phyloP scores from a whole-genome alignment of 73 alveolate species.

The Vitrella brassicaformis region DNA sequence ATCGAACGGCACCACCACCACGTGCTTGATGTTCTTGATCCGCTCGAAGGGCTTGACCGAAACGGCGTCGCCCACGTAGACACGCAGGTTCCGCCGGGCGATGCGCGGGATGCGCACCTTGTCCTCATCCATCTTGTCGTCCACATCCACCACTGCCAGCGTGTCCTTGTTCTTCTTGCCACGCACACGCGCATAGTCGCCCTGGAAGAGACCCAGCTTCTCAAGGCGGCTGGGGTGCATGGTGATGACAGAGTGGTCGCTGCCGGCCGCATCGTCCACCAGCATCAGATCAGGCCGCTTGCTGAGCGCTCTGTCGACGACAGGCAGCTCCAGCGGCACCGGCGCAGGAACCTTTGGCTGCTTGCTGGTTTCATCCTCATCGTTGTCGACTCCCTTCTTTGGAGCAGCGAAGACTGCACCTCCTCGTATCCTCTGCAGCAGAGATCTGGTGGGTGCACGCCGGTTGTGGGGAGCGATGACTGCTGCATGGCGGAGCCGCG shows the following conservation, averaged over 20 bases:
- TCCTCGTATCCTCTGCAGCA: no score
- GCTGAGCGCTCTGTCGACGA: no score
- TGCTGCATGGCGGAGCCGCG: no score
- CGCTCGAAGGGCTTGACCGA: background rate
- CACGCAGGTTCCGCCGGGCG: background rate
- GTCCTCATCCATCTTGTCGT: background rate
- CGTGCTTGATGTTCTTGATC: background rate
- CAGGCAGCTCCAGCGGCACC: no score
- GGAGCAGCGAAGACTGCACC: no score
- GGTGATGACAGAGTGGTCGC: background rate
- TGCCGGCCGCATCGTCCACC: background rate
- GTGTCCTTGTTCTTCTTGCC: background rate
- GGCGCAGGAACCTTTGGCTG: no score
- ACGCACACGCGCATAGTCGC: background rate
- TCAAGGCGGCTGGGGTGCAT: background rate
- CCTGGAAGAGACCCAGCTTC: background rate
- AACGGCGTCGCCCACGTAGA: background rate
- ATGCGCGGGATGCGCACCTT: background rate
- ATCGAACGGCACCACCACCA: background rate
- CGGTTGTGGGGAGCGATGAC: no score
- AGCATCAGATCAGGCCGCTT: background rate
- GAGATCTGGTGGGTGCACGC: no score
- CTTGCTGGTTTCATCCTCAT: no score
- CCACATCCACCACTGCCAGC: background rate
- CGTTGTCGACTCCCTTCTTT: no score